Percentiles rank a stretch among this genome's conserved stretches.
Conservation (phyloP, 768 basidiomycete species). For the Hirschioporus abietinus region DNA sequence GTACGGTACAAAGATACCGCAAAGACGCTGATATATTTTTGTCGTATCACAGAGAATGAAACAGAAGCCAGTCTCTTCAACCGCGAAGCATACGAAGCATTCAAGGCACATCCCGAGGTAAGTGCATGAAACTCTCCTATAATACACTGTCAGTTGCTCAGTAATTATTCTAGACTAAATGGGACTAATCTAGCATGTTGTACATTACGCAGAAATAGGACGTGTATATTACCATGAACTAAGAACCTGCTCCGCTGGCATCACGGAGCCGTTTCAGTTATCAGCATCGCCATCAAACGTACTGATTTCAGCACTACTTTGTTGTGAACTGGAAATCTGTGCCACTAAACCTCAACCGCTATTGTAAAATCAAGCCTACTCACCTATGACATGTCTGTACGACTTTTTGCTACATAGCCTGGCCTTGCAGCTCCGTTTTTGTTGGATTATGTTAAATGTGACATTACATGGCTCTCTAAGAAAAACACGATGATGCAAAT, state of each 20-base stretch:
- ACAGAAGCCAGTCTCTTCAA: conserved; percentile 94
- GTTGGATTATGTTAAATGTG: not conserved
- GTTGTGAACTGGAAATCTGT: too few species aligned
- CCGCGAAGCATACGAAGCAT: conserved; percentile 65
- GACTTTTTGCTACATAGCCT: not conserved
- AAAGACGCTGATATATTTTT: not conserved
- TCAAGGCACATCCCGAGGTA: conserved; percentile 82
- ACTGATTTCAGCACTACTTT: too few species aligned
- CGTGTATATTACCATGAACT: not conserved
- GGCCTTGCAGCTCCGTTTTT: not conserved
- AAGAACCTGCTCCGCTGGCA: not conserved
- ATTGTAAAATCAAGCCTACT: not conserved
- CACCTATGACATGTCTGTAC: too few species aligned
- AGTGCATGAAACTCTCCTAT: conserved; percentile 2
- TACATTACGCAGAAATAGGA: not conserved
- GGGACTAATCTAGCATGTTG: not conserved
- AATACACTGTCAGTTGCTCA: not conserved
- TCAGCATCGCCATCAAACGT: too few species aligned
- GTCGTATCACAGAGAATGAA: conserved; percentile 74
- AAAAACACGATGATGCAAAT: not conserved
- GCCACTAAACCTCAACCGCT: too few species aligned
- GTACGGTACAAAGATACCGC: too few species aligned
- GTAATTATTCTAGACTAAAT: not conserved
- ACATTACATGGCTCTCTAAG: not conserved
- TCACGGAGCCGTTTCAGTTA: too few species aligned